Percentiles rank a stretch among this genome's conserved stretches.
Conservation (phyloP, 345 rosid genomes). For the Mangifera indica region DNA sequence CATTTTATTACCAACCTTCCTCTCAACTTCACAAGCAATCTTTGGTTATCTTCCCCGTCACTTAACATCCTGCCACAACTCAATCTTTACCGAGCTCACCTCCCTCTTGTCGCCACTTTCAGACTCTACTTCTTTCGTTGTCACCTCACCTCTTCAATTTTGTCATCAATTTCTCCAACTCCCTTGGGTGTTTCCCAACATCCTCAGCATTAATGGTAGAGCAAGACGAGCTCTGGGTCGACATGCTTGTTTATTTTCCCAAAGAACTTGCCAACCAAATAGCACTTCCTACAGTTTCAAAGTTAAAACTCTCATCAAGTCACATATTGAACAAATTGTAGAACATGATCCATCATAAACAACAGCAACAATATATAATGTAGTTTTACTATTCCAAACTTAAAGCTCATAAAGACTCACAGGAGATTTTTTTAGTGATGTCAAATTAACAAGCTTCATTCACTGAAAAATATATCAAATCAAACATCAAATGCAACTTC, state of each 20-base stretch:
- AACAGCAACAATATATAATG: not conserved
- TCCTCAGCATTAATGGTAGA: conserved; percentile 41
- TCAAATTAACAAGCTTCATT: not conserved
- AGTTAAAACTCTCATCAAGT: not conserved
- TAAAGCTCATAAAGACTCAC: not conserved
- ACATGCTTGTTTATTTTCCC: conserved; percentile 48
- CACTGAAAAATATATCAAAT: not conserved
- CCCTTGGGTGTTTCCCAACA: too few relatives aligned
- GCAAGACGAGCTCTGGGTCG: conserved; percentile 34
- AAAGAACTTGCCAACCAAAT: conserved; percentile 43
- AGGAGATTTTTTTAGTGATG: not conserved
- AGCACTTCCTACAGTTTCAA: conserved; percentile 6
- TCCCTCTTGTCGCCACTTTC: too few relatives aligned
- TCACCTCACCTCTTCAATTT: too few relatives aligned
- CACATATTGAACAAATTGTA: not conserved
- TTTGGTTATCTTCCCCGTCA: too few relatives aligned
- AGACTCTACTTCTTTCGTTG: too few relatives aligned
- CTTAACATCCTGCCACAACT: too few relatives aligned
- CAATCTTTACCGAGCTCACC: too few relatives aligned
- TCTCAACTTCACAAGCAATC: too few relatives aligned
- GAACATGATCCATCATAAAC: not conserved
- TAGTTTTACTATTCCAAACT: not conserved
- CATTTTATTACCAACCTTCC: too few relatives aligned
- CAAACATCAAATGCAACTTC: not conserved
- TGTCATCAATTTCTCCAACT: too few relatives aligned